These are phyloP conservation scores for Zygotorulaspora mrakii DNA, from an alignment of 1,139 yeast species.

Conservation along the genomic window DNA sequence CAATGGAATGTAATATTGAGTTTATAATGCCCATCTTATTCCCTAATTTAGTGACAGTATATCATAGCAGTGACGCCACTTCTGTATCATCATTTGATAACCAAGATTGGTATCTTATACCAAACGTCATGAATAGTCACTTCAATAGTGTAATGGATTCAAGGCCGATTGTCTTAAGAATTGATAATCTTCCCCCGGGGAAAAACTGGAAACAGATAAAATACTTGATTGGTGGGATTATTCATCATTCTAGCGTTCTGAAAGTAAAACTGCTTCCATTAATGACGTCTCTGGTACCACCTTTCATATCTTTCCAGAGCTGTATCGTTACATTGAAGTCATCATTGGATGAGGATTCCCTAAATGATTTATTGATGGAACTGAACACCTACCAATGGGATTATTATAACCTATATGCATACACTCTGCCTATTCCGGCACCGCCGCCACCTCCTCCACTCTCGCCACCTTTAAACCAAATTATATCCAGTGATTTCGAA, in stretches of 20 bases:
- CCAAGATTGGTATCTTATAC: background rate
- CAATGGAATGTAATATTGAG: slow-evolving; percentile 3
- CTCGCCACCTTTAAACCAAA: slow-evolving; percentile 7
- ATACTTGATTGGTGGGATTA: slow-evolving; percentile 33
- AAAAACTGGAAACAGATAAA: slow-evolving; percentile 36
- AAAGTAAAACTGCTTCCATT: slow-evolving; percentile 34
- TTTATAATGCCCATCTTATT: background rate
- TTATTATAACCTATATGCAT: slow-evolving; percentile 30
- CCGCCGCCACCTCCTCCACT: slow-evolving; percentile 16
- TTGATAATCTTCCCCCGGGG: slow-evolving; percentile 36
- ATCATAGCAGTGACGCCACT: background rate
- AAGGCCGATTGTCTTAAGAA: slow-evolving; percentile 19
- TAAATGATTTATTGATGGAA: slow-evolving; percentile 28
- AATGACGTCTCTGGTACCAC: slow-evolving; percentile 32
- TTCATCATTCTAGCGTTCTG: slow-evolving; percentile 31
- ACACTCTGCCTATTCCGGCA: slow-evolving; percentile 15
- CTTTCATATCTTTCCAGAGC: slow-evolving; percentile 31
- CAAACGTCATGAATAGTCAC: background rate
- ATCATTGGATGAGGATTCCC: slow-evolving; percentile 19
- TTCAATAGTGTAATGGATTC: slow-evolving; percentile 1
- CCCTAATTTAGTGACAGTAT: background rate
- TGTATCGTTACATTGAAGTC: slow-evolving; percentile 29
- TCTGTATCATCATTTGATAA: background rate
- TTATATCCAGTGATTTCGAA: slow-evolving; percentile 1
- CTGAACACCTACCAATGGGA: slow-evolving; percentile 36